These are phyloP conservation scores for Saccharum spontaneum DNA, from an alignment of 176 grass and related monocot species.

Conservation along the genomic window DNA sequence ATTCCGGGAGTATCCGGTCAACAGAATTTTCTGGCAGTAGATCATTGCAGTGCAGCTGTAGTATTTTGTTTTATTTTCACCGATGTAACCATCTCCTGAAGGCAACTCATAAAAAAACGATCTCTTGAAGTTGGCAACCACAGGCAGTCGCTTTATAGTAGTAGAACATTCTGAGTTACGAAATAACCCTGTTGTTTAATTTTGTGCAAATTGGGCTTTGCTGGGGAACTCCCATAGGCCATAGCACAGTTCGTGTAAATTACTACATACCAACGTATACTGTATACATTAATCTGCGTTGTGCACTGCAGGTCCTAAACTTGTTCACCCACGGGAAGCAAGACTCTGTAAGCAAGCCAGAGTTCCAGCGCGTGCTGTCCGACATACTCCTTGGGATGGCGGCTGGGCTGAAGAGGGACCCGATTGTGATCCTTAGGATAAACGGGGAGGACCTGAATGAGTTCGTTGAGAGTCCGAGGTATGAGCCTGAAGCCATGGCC, in stretches of 20 bases:
- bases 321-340: slow-evolving; percentile 75
- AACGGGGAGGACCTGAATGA: slow-evolving; percentile 82
- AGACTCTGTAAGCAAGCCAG: slow-evolving; percentile 63
- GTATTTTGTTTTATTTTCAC: neutral
- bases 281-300: neutral
- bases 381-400: slow-evolving; percentile 89
- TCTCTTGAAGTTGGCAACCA: no score
- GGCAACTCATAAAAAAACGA: no score
- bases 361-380: slow-evolving; percentile 64
- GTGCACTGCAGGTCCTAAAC: slow-evolving; percentile 55
- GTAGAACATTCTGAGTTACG: no score
- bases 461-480: slow-evolving; percentile 49
- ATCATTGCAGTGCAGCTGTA: neutral
- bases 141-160: no score
- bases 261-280: neutral
- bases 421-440: slow-evolving; percentile 80
- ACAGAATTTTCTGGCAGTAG: neutral
- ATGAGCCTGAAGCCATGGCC: slow-evolving; percentile 50
- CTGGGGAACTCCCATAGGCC: neutral
- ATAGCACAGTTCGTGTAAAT: neutral
- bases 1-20: no score
- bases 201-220: neutral
- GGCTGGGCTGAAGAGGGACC: slow-evolving; percentile 79
- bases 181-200: neutral
- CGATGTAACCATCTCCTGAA: no score